Conservation (phyloP, 164 flowering plant species). For the Buxus sempervirens region DNA sequence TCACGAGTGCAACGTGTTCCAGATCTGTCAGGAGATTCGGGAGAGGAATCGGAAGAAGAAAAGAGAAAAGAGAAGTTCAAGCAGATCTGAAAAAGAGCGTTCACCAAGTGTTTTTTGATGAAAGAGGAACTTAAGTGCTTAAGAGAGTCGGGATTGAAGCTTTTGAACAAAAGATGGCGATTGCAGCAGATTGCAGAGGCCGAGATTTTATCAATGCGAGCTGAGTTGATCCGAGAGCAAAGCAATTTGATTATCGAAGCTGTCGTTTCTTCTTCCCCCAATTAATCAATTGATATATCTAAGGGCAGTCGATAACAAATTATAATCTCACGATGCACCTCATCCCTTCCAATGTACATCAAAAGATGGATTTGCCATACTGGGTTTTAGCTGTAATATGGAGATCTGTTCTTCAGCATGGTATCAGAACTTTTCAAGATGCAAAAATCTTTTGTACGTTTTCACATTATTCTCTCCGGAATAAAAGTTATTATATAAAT, state of each 20-base stretch:
- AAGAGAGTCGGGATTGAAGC: not conserved
- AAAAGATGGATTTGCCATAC: too few relatives aligned
- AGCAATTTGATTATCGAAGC: not conserved
- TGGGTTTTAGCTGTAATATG: too few relatives aligned
- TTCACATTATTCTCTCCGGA: too few relatives aligned
- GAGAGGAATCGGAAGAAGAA: not conserved
- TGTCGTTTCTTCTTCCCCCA: not conserved
- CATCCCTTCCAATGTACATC: too few relatives aligned
- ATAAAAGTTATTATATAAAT: too few relatives aligned
- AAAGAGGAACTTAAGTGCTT: not conserved
- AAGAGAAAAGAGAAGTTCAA: not conserved
- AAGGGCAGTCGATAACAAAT: too few relatives aligned
- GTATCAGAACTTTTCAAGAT: too few relatives aligned
- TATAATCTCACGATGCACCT: too few relatives aligned
- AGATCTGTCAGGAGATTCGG: constrained; percentile 15
- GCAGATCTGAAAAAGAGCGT: not conserved
- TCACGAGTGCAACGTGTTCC: constrained; percentile 4
- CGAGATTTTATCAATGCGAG: not conserved
- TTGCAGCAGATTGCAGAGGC: not conserved
- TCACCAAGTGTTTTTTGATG: not conserved
- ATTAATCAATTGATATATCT: not conserved
- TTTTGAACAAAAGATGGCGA: not conserved
- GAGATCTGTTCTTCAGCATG: too few relatives aligned
- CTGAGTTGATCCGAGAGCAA: not conserved
- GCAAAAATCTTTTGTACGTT: too few relatives aligned